Conservation (phyloP, 371 early-diverging fungal species). For the Polyrhizophydium stewartii region DNA sequence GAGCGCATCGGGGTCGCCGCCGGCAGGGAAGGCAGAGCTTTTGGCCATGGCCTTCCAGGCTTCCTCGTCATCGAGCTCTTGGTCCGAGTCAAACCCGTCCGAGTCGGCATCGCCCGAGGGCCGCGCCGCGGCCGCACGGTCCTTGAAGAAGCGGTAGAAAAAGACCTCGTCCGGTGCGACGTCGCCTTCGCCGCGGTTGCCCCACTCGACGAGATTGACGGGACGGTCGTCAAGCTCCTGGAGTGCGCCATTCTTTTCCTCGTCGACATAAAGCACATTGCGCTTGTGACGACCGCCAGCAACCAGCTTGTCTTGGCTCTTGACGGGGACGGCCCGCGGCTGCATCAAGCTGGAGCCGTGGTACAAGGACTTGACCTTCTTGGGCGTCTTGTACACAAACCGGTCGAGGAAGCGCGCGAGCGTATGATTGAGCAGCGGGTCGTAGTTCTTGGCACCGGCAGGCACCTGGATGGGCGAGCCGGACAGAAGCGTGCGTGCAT, state of each 20-base stretch:
- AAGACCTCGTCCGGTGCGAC: constrained; percentile 56
- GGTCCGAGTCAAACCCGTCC: constrained; percentile 35
- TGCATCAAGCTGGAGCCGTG: constrained; percentile 55
- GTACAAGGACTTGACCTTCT: constrained; percentile 48
- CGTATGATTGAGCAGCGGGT: constrained; percentile 84
- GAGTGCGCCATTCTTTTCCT: constrained; percentile 25
- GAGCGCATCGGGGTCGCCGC: no score
- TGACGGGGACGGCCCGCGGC: constrained; percentile 28
- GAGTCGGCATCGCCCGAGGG: constrained; percentile 32
- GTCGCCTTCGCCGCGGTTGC: constrained; percentile 13
- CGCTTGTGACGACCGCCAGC: constrained; percentile 42
- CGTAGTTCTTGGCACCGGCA: constrained; percentile 60
- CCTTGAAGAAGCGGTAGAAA: constrained; percentile 78
- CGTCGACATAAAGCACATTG: constrained; percentile 41
- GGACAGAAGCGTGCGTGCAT: constrained; percentile 66
- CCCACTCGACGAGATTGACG: constrained; percentile 24
- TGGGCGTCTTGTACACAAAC: constrained; percentile 94
- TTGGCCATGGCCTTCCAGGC: constrained; percentile 45
- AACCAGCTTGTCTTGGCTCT: constrained; percentile 20
- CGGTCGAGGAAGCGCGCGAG: constrained; percentile 90
- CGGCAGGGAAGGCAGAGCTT: constrained; percentile 19
- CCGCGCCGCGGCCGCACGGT: constrained; percentile 9
- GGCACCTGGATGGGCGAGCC: constrained; percentile 59
- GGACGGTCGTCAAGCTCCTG: constrained; percentile 37
- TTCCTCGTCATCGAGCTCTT: constrained; percentile 51